phyloP scores from a whole-genome alignment of 2,329 filamentous ascomycete genomes.

The Botrytis fragariae region DNA sequence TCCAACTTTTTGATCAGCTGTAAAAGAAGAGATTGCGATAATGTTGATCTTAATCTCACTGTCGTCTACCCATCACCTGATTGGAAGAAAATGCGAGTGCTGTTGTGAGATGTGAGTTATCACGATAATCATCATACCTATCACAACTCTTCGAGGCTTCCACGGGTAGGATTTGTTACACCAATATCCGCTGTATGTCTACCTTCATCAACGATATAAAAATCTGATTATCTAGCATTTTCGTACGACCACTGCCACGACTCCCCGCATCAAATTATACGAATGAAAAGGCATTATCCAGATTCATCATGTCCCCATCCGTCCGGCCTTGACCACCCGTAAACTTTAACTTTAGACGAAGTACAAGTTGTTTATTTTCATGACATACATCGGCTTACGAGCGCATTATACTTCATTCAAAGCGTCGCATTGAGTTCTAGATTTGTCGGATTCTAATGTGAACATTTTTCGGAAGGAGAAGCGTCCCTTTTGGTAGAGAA shows the following conservation, averaged over 20 bases:
- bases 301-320: background rate
- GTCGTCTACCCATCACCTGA: conserved; percentile 28
- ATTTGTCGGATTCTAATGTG: background rate
- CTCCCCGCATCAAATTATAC: background rate
- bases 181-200: background rate
- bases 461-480: background rate
- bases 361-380: background rate
- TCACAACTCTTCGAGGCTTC: background rate
- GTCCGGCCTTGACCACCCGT: background rate
- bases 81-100: conserved; percentile 24
- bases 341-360: background rate
- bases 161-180: conserved; percentile 20
- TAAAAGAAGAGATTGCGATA: background rate
- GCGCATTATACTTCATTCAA: background rate
- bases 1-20: background rate
- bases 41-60: background rate
- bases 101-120: conserved; percentile 27
- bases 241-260: conserved; percentile 16
- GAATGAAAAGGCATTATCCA: background rate
- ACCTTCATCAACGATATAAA: background rate
- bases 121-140: conserved; percentile 22
- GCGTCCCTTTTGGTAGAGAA: background rate
- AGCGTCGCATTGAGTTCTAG: background rate
- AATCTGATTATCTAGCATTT: conserved; percentile 19
- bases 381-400: background rate